A percentile compares a stretch with the other conserved stretches of the same genome.
Conservation (phyloP, 1,284 basidiomycete genomes). For the Ganoderma leucocontextum region DNA sequence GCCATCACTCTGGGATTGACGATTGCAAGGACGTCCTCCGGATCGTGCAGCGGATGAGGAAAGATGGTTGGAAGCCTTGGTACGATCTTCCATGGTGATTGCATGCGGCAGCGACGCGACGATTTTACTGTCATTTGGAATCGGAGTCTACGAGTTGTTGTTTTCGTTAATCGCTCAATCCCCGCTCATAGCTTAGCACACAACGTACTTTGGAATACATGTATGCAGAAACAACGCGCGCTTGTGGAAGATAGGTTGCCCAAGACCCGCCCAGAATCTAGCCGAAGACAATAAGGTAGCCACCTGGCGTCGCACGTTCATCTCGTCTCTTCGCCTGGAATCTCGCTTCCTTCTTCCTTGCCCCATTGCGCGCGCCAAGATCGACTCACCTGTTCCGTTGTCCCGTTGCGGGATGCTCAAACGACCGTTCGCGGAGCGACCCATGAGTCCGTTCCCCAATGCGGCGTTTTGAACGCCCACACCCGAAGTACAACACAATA, state of each 20-base stretch:
- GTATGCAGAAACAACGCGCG: neutral
- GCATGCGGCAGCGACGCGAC: neutral
- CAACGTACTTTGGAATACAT: neutral
- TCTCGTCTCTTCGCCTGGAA: neutral
- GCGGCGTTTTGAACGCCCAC: neutral
- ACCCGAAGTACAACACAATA: conserved; percentile 31
- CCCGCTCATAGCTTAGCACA: conserved; percentile 4
- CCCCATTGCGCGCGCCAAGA: conserved; percentile 9
- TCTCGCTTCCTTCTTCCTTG: conserved; percentile 1
- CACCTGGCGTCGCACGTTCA: conserved; percentile 15
- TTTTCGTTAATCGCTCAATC: conserved; percentile 1
- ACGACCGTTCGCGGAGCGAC: conserved; percentile 22
- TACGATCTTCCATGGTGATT: conserved; percentile 24
- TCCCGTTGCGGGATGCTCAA: conserved; percentile 8
- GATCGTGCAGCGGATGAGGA: conserved; percentile 41
- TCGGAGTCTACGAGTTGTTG: neutral
- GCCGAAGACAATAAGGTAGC: conserved; percentile 32
- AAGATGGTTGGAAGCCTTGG: conserved; percentile 40
- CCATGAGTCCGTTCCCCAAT: neutral
- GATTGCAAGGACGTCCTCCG: conserved; percentile 50
- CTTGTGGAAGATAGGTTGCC: neutral
- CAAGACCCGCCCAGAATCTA: conserved; percentile 13
- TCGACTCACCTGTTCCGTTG: conserved; percentile 8
- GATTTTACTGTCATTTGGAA: neutral
- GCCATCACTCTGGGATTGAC: conserved; percentile 52